Percentiles rank a stretch among this genome's conserved stretches.
These are phyloP conservation scores for Tuber aestivum DNA, from an alignment of 495 filamentous ascomycete genomes.

Conservation along the genomic window DNA sequence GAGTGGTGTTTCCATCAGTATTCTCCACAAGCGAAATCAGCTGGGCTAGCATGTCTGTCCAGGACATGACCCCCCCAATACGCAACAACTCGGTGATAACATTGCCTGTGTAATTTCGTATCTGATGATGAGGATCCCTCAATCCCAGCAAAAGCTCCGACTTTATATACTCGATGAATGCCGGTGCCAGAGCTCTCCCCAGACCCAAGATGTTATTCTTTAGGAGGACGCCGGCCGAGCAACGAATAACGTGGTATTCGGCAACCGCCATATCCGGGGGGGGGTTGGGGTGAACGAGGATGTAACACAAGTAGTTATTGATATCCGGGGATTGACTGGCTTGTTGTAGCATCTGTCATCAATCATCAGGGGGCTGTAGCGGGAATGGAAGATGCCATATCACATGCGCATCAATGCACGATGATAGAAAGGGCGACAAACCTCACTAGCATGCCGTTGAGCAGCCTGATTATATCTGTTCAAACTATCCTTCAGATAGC, in stretches of 20 bases:
- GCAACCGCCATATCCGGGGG: constrained; percentile 50
- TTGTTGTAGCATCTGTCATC: constrained; percentile 78
- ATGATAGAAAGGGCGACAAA: constrained; percentile 47
- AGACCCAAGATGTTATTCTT: constrained; percentile 80
- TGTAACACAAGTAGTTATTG: constrained; percentile 91
- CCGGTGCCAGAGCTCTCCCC: constrained; percentile 63
- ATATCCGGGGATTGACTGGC: constrained; percentile 78
- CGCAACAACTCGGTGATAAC: constrained; percentile 92
- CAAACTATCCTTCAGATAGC: constrained; percentile 85
- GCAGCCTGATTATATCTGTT: constrained; percentile 61
- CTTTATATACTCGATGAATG: constrained; percentile 66
- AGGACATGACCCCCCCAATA: constrained; percentile 76
- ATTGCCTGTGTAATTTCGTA: constrained; percentile 82
- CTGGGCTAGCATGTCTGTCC: constrained; percentile 83
- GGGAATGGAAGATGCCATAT: constrained; percentile 16
- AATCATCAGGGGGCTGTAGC: constrained; percentile 29
- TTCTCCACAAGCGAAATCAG: constrained; percentile 64
- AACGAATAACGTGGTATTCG: constrained; percentile 69
- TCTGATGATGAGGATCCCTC: constrained; percentile 72
- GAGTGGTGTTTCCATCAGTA: constrained; percentile 53
- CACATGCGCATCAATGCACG: constrained; percentile 8
- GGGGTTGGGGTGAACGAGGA: constrained; percentile 64
- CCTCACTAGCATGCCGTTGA: constrained; percentile 74
- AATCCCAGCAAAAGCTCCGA: constrained; percentile 70
- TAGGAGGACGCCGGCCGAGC: constrained; percentile 83